Evolutionary conservation across 345 rosid genomes (phyloP).

Genomic region (Sisymbrium altissimum): DNA sequence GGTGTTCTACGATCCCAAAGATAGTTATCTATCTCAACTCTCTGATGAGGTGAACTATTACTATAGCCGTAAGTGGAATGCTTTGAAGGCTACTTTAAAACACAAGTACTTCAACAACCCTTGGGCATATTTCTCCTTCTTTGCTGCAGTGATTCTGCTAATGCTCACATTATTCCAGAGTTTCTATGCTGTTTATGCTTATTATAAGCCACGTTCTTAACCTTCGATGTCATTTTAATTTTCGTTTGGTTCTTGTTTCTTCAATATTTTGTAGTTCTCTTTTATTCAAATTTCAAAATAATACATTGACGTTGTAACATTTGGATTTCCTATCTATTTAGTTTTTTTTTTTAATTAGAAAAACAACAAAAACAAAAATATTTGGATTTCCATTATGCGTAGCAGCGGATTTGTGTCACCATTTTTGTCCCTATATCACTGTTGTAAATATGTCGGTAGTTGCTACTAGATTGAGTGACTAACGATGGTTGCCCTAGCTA

Average conservation of each 20-base stretch:
- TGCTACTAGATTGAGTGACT: no score
- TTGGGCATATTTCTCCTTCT: constrained; percentile 74
- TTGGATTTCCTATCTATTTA: no score
- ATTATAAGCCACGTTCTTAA: constrained; percentile 43
- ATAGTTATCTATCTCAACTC: constrained; percentile 61
- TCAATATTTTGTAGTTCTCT: neutral
- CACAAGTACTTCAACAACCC: constrained; percentile 81
- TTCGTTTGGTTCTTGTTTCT: neutral
- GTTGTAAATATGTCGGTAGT: no score
- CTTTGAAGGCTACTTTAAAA: constrained; percentile 72
- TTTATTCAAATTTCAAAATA: neutral
- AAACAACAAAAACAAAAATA: no score
- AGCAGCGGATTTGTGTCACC: no score
- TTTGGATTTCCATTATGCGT: no score
- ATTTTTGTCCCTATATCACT: no score
- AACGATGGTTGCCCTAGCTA: no score
- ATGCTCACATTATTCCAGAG: constrained; percentile 72
- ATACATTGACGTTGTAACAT: no score
- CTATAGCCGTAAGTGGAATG: constrained; percentile 73
- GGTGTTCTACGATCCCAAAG: constrained; percentile 67
- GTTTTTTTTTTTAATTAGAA: no score
- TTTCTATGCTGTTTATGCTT: constrained; percentile 64
- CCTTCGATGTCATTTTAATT: neutral
- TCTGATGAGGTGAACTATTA: constrained; percentile 59
- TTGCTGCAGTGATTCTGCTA: constrained; percentile 60